phyloP scores from a whole-genome alignment of 2,329 filamentous ascomycete genomes.

The Colletotrichum horii region DNA sequence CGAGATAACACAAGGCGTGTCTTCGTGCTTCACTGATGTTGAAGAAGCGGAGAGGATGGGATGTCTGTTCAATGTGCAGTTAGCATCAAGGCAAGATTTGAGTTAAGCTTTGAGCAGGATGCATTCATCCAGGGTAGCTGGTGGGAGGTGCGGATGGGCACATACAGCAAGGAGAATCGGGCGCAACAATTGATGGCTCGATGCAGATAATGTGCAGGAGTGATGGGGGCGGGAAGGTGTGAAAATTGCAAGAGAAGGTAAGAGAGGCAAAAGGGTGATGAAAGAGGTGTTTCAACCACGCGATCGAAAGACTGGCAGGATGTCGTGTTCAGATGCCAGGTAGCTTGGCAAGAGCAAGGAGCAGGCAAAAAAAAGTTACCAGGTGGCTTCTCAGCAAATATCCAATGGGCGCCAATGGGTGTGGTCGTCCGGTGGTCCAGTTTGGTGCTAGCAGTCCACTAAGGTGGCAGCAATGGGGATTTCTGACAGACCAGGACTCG shows the following conservation, averaged over 20 bases:
- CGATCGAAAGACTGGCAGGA: constrained; percentile 14
- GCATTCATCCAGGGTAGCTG: background rate
- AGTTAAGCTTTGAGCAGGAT: background rate
- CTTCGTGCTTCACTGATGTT: background rate
- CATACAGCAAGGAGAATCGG: constrained; percentile 3
- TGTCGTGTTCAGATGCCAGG: constrained; percentile 22
- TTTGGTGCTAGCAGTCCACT: background rate
- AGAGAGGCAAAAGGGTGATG: constrained; percentile 19
- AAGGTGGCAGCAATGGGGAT: background rate
- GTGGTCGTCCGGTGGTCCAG: constrained; percentile 6
- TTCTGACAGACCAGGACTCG: background rate
- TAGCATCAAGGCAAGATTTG: background rate
- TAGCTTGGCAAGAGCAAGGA: constrained; percentile 18
- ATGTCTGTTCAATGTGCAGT: background rate
- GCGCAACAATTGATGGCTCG: constrained; percentile 5
- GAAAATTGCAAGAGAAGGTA: constrained; percentile 5
- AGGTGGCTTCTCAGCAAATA: constrained; percentile 19
- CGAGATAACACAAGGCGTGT: background rate
- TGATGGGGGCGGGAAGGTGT: background rate
- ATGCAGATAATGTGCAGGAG: constrained; percentile 24
- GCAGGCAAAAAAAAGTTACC: constrained; percentile 20
- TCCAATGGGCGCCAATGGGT: constrained; percentile 25
- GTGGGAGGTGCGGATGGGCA: background rate
- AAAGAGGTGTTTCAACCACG: constrained; percentile 20
- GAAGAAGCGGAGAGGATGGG: background rate